These are phyloP conservation scores for Bigelowiella natans DNA, from an alignment of 78 protist genomes.

Conservation along the genomic window DNA sequence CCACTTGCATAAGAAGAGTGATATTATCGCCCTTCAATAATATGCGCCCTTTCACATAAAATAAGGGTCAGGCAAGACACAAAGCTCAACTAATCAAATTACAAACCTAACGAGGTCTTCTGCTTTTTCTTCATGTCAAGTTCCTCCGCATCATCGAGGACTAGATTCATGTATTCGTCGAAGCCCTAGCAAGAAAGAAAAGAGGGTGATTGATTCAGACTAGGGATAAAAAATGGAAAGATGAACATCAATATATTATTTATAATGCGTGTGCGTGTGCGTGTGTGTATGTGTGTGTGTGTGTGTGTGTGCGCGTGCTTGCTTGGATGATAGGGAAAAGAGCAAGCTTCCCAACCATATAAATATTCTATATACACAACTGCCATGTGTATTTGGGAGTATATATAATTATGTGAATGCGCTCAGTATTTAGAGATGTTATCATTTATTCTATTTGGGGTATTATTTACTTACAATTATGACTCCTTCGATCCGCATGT, in stretches of 20 bases:
- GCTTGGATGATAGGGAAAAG: too few species aligned
- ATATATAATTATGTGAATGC: too few species aligned
- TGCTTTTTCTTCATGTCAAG: slow-evolving; percentile 62
- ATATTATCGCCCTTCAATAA: slow-evolving; percentile 84
- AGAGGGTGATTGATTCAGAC: background rate
- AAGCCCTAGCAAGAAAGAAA: slow-evolving; percentile 79
- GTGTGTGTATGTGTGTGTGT: too few species aligned
- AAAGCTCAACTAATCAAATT: background rate
- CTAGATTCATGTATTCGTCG: slow-evolving; percentile 91
- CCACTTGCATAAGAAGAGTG: slow-evolving; percentile 47
- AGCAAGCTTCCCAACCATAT: background rate
- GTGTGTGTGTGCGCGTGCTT: too few species aligned
- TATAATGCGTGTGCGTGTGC: background rate
- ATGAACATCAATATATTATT: background rate
- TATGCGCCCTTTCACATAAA: slow-evolving; percentile 31
- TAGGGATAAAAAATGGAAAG: background rate
- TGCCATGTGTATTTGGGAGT: background rate
- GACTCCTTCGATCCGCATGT: slow-evolving; percentile 66
- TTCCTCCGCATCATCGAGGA: slow-evolving; percentile 83
- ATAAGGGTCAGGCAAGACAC: background rate
- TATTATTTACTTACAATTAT: slow-evolving; percentile 53
- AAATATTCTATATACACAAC: background rate
- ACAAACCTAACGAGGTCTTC: slow-evolving; percentile 50
- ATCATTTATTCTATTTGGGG: background rate
- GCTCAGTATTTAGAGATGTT: background rate